Base-by-base conservation (phyloP, 805 yeast species). In the Metschnikowia arizonensis region DNA sequence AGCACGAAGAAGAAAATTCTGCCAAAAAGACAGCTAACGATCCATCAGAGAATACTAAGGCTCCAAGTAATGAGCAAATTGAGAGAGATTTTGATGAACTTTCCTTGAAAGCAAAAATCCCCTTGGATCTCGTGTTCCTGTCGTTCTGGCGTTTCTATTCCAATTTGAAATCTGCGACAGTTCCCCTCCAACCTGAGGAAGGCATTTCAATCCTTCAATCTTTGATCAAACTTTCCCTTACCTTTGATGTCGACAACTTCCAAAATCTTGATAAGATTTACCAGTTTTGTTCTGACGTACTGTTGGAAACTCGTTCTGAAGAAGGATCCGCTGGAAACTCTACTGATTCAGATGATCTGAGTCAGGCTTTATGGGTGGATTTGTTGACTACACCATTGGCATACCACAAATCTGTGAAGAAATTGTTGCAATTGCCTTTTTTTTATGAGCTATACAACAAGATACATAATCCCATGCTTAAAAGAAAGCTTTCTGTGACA, bases 121-220 rank as follows among this genome's bases (percentile, higher is more conserved):
- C 47, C 8, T 41, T 59, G 42, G 60, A 70, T 42, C 61, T 53
- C 6, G 48, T 87, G 29, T 87, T 89, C 58, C 73, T 73, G 30
- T 73, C 73, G 14, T 84, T 89, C 60, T 82, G 89, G 81, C 63
- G 65, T 10, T 87, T 85, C 60, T 74, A 86, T 47, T 62, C 72
- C 28, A 74, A 74, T 36, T 60, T 89, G 28, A 72, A 74, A 43
- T 71, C 78, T 39, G 63, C 73, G 8, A 79, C 84, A 48, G 84
- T 87, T 0, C 84, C 81, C 40, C 63, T 88, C n/a, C 69, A 88
- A 0, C 58, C 77, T n/a, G 80, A 76, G 24, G 91, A 86, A 48
- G 78, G 79, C 45, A 75, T 85, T 7, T 71, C 76, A 1, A 69
- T 89, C 17, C 66, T 88, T 36, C 83, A 82, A 47, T 78, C 84